Evolutionary conservation across 805 yeast species (phyloP).

Genomic region (Nakazawaea wickerhamii): DNA sequence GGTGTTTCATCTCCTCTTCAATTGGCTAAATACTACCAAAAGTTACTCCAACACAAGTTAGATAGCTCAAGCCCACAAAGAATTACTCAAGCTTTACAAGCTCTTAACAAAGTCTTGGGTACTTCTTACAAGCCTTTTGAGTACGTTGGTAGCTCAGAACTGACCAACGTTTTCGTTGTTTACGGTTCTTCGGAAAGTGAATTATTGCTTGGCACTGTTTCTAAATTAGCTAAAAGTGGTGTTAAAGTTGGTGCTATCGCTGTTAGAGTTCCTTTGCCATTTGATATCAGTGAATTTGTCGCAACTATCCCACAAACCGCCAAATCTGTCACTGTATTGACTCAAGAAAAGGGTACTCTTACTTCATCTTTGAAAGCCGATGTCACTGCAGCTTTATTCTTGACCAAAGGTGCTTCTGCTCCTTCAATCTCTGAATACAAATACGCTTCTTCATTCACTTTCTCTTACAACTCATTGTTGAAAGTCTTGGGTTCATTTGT

Average conservation of each 20-base stretch:
- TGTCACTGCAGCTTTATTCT: conserved; percentile 65
- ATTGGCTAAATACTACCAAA: conserved; percentile 32
- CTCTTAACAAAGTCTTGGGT: conserved; percentile 50
- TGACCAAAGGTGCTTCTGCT: conserved; percentile 37
- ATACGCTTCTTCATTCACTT: conserved; percentile 45
- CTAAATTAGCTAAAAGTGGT: conserved; percentile 26
- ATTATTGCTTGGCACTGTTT: conserved; percentile 42
- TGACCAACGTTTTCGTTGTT: conserved; percentile 66
- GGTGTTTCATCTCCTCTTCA: conserved; percentile 38
- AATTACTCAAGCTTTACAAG: conserved; percentile 39
- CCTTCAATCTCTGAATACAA: conserved; percentile 44
- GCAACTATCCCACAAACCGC: conserved; percentile 52
- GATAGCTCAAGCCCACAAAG: conserved; percentile 29
- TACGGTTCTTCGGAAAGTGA: conserved; percentile 69
- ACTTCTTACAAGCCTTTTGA: conserved; percentile 58
- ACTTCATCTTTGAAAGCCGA: conserved; percentile 59
- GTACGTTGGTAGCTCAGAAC: conserved; percentile 62
- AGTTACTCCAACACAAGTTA: conserved; percentile 29
- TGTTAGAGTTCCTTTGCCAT: conserved; percentile 77
- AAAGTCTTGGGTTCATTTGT: conserved; percentile 42
- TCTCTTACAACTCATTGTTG: conserved; percentile 51
- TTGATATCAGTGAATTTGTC: conserved; percentile 57
- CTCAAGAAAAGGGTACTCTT: conserved; percentile 39
- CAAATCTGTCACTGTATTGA: conserved; percentile 60
- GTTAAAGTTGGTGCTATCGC: conserved; percentile 58